phyloP scores from a whole-genome alignment of 371 early-diverging fungal species.

The Lichtheimia corymbifera region DNA sequence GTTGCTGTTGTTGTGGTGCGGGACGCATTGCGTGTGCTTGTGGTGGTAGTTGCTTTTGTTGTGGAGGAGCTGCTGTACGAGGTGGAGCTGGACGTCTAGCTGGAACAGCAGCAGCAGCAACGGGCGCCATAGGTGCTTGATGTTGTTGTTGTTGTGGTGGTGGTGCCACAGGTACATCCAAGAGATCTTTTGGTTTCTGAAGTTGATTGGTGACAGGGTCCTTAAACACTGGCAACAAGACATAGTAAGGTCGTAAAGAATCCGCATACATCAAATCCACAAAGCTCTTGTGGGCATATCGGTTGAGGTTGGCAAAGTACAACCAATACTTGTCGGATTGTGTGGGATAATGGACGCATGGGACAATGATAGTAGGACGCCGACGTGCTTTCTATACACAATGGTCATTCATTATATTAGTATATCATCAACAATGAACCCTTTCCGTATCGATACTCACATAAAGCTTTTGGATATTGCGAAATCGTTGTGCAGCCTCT shows the following conservation, averaged over 20 bases:
- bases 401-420: background rate
- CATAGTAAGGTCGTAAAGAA: conserved; percentile 22
- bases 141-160: background rate
- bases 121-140: too few relatives aligned
- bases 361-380: conserved; percentile 6
- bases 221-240: conserved; percentile 37
- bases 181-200: conserved; percentile 28
- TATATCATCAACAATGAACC: background rate
- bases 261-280: conserved; percentile 15
- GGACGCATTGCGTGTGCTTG: background rate
- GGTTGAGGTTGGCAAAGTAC: conserved; percentile 27
- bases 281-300: conserved; percentile 22
- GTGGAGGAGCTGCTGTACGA: background rate
- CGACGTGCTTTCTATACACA: conserved; percentile 25
- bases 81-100: background rate
- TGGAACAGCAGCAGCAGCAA: background rate
- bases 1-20: background rate
- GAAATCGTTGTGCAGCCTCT: conserved; percentile 36
- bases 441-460: conserved; percentile 20
- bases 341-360: conserved; percentile 44
- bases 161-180: conserved; percentile 11
- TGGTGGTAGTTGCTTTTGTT: background rate
- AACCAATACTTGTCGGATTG: conserved; percentile 26
- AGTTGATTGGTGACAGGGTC: conserved; percentile 18
- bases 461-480: conserved; percentile 29